These are phyloP conservation scores for Starmera pachycereana DNA, from an alignment of 805 yeast species.

Conservation along the genomic window DNA sequence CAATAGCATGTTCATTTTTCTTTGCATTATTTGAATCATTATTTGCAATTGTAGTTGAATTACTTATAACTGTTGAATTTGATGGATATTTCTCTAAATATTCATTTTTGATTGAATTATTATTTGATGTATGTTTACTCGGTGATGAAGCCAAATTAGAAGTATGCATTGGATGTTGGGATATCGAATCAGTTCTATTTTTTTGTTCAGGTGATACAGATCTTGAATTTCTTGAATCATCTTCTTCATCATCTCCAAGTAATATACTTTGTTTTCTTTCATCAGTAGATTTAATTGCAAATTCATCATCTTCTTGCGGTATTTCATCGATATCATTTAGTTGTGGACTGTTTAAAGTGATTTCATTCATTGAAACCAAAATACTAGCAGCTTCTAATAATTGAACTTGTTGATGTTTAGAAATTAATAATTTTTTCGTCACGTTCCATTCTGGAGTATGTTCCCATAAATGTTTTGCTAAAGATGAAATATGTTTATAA, in stretches of 20 bases:
- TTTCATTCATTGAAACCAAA: slow-evolving; percentile 61
- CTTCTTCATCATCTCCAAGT: slow-evolving; percentile 1
- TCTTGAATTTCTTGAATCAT: background rate
- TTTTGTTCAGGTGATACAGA: slow-evolving; percentile 1
- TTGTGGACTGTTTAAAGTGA: slow-evolving; percentile 1
- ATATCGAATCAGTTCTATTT: slow-evolving; percentile 28
- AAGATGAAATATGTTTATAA: slow-evolving; percentile 78
- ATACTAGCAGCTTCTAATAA: slow-evolving; percentile 70
- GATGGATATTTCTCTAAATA: slow-evolving; percentile 4
- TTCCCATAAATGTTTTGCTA: slow-evolving; percentile 87
- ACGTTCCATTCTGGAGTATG: slow-evolving; percentile 93
- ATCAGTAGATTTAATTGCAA: background rate
- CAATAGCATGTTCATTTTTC: slow-evolving; percentile 1
- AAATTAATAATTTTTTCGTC: slow-evolving; percentile 68
- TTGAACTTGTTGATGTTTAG: slow-evolving; percentile 87
- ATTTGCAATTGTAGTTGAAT: slow-evolving; percentile 20
- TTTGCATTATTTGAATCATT: slow-evolving; percentile 19
- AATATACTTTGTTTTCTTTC: background rate
- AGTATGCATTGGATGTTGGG: slow-evolving; percentile 31
- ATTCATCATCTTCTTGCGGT: background rate
- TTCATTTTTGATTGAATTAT: background rate
- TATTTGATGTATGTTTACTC: slow-evolving; percentile 1
- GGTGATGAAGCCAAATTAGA: slow-evolving; percentile 4
- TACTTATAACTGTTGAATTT: slow-evolving; percentile 4
- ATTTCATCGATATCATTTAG: too few species aligned